Conservation (phyloP, 129 eudicot species). For the Chrysanthemum makinoi region DNA sequence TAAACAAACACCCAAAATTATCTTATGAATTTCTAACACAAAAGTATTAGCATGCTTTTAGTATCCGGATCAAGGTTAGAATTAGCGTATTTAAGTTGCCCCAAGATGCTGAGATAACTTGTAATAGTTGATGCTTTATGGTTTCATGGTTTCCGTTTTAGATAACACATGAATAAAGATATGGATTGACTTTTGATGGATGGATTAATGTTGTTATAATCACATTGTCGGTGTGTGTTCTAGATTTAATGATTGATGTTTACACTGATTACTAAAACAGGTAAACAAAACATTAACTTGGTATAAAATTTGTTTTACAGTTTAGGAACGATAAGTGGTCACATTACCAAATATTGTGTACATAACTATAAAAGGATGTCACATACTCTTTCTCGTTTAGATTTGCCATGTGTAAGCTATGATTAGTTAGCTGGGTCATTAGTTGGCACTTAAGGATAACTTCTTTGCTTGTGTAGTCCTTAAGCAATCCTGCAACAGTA, state of each 20-base stretch:
- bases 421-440: neutral
- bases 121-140: too few species aligned
- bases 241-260: constrained; percentile 4
- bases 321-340: constrained; percentile 4
- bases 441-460: constrained; percentile 11
- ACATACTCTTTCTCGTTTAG: too few species aligned
- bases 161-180: too few species aligned
- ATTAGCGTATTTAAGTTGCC: neutral
- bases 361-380: constrained; percentile 3
- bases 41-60: too few species aligned
- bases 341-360: neutral
- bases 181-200: constrained; percentile 6
- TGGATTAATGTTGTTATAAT: neutral
- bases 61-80: too few species aligned
- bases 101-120: too few species aligned
- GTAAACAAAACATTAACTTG: constrained; percentile 4
- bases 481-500: neutral
- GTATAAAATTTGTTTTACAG: neutral
- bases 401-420: neutral
- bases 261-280: constrained; percentile 1
- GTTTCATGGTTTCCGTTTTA: too few species aligned
- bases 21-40: too few species aligned
- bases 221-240: constrained; percentile 8
- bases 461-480: constrained; percentile 4
- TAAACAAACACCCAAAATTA: too few species aligned